These are phyloP conservation scores for Stemphylium lycopersici DNA, from an alignment of 2,329 filamentous ascomycete species.

Conservation along the genomic window DNA sequence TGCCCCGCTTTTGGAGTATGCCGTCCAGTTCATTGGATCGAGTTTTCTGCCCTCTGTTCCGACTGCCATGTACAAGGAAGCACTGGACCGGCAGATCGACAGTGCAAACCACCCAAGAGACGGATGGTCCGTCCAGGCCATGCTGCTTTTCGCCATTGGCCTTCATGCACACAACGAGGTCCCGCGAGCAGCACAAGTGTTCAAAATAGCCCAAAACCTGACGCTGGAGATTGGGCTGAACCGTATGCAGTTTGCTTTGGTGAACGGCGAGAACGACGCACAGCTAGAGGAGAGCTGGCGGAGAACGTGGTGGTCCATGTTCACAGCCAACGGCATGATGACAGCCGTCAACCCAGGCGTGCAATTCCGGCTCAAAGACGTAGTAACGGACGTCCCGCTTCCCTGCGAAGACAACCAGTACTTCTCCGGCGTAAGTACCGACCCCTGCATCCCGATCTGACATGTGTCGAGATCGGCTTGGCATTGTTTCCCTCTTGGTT, in stretches of 20 bases:
- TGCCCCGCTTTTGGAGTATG: conserved; percentile 56
- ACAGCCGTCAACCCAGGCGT: conserved; percentile 78
- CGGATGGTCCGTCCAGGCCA: conserved; percentile 72
- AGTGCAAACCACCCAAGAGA: conserved; percentile 42
- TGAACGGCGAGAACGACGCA: conserved; percentile 67
- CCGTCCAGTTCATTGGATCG: conserved; percentile 63
- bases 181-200: conserved; percentile 69
- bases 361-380: conserved; percentile 71
- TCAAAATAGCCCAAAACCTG: conserved; percentile 71
- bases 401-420: conserved; percentile 86
- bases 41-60: conserved; percentile 58
- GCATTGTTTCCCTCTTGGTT: conserved; percentile 19
- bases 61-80: conserved; percentile 53
- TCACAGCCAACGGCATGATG: conserved; percentile 82
- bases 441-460: conserved; percentile 1
- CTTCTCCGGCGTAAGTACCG: conserved; percentile 44
- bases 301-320: conserved; percentile 89
- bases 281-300: conserved; percentile 83
- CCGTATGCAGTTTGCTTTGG: conserved; percentile 67
- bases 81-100: conserved; percentile 39
- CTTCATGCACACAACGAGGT: conserved; percentile 79
- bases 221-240: conserved; percentile 81
- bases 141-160: conserved; percentile 77
- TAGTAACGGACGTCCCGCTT: conserved; percentile 71
- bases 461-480: conserved; percentile 13